Conservation (phyloP, 2,329 filamentous ascomycete species). For the Orbilia brochopaga region DNA sequence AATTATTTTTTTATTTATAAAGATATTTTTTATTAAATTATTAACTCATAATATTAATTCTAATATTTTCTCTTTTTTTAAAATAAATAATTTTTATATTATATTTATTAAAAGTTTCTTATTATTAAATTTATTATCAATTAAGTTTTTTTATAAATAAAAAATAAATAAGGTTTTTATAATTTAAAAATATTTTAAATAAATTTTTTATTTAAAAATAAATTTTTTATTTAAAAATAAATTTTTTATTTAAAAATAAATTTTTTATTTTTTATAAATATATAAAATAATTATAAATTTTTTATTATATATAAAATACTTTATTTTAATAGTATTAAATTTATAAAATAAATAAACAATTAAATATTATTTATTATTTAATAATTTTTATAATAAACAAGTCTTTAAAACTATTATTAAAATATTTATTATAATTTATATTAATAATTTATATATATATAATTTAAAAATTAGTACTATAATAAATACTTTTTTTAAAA, state of each 20-base stretch:
- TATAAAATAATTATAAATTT: slow-evolving; percentile 25
- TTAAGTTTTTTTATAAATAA: slow-evolving; percentile 17
- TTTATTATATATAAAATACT: slow-evolving; percentile 13
- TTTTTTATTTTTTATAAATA: slow-evolving; percentile 33
- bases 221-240: slow-evolving; percentile 18
- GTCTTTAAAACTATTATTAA: slow-evolving; percentile 19
- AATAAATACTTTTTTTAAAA: too few relatives aligned
- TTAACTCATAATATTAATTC: slow-evolving; percentile 7
- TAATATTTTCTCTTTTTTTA: slow-evolving; percentile 16
- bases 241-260: slow-evolving; percentile 16
- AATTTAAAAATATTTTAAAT: slow-evolving; percentile 22
- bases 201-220: slow-evolving; percentile 22
- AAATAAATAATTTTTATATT: slow-evolving; percentile 34
- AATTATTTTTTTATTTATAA: neutral
- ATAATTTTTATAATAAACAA: slow-evolving; percentile 19
- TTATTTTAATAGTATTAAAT: neutral
- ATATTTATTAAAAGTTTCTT: slow-evolving; percentile 22
- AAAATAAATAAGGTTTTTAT: slow-evolving; percentile 26
- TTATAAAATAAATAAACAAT: slow-evolving; percentile 14
- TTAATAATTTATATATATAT: slow-evolving; percentile 13
- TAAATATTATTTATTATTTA: slow-evolving; percentile 17
- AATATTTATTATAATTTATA: slow-evolving; percentile 12
- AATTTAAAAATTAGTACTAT: slow-evolving; percentile 8
- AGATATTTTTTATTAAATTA: slow-evolving; percentile 1
- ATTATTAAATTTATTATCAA: slow-evolving; percentile 21